phyloP scores from a whole-genome alignment of 2,329 filamentous ascomycete genomes.

The Ophiostoma novo-ulmi region DNA sequence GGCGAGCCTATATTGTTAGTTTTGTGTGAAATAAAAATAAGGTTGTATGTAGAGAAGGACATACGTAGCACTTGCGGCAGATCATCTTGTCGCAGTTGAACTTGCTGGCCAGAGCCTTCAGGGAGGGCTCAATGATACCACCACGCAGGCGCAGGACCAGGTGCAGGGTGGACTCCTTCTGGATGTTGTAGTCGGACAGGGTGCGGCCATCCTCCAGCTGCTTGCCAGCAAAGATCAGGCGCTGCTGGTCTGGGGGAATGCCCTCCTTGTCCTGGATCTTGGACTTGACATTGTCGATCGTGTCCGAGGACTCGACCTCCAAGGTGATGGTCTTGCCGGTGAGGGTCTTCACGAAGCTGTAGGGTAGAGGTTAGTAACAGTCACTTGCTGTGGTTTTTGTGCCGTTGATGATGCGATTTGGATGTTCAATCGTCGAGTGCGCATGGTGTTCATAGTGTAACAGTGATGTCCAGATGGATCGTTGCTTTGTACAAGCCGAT shows the following conservation, averaged over 20 bases:
- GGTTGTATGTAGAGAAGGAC: constrained; percentile 45
- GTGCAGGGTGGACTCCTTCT: constrained; percentile 99
- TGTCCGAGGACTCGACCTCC: constrained; percentile 98
- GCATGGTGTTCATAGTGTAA: too few relatives aligned
- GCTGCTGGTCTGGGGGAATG: constrained; percentile 96
- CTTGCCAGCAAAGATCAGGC: constrained; percentile 98
- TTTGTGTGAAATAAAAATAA: background rate
- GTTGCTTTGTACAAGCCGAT: background rate
- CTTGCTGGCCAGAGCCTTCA: constrained; percentile 97
- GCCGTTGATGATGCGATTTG: background rate
- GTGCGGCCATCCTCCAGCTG: constrained; percentile 98
- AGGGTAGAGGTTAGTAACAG: constrained; percentile 14
- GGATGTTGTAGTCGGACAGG: constrained; percentile 97
- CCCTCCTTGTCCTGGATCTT: constrained; percentile 99
- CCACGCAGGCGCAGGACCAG: constrained; percentile 97
- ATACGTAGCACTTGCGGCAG: constrained; percentile 96
- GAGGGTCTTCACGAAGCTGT: constrained; percentile 99
- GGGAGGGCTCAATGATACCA: constrained; percentile 98
- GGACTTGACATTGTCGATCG: constrained; percentile 99
- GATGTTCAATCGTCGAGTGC: background rate
- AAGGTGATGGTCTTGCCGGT: constrained; percentile 99
- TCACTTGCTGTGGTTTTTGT: background rate
- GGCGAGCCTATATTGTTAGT: constrained; percentile 51
- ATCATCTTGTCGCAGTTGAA: constrained; percentile 99
- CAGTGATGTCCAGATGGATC: background rate